Percentiles rank a stretch among this genome's conserved stretches.
phyloP scores from a whole-genome alignment of 2,329 filamentous ascomycete genomes.

The Fusarium denticulatum region DNA sequence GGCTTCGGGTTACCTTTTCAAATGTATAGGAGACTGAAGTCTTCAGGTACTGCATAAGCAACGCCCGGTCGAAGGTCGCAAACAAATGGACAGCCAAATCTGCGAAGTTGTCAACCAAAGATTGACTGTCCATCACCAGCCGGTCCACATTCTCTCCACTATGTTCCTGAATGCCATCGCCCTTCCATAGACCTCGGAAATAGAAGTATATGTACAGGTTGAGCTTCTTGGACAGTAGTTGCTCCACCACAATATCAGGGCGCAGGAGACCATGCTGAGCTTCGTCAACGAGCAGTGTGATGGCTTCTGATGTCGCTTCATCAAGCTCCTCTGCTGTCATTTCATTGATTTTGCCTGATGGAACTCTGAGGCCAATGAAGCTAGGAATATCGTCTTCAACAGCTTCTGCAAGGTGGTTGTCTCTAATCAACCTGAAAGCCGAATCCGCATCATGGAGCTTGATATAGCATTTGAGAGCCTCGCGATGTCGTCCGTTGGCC shows the following conservation, averaged over 20 bases:
- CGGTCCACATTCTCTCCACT: constrained; percentile 64
- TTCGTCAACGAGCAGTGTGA: constrained; percentile 88
- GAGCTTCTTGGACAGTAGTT: constrained; percentile 75
- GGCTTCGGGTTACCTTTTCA: constrained; percentile 64
- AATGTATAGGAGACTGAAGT: constrained; percentile 89
- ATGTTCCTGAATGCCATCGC: constrained; percentile 69
- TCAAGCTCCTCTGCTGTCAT: constrained; percentile 78
- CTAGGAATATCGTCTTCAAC: constrained; percentile 90
- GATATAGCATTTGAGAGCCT: constrained; percentile 90
- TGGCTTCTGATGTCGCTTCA: constrained; percentile 82
- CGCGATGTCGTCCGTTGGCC: constrained; percentile 80
- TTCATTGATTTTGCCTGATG: constrained; percentile 71
- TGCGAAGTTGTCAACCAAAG: constrained; percentile 85
- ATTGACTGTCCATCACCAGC: constrained; percentile 66
- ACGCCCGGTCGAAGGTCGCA: constrained; percentile 79
- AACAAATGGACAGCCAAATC: constrained; percentile 89
- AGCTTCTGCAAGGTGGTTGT: constrained; percentile 89
- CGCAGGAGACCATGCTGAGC: constrained; percentile 88
- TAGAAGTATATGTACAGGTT: constrained; percentile 91
- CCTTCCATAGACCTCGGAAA: constrained; percentile 84
- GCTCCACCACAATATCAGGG: constrained; percentile 79
- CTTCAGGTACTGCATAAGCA: constrained; percentile 89
- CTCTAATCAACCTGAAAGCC: constrained; percentile 84
- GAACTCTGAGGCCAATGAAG: constrained; percentile 87
- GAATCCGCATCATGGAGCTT: constrained; percentile 90